Base-by-base conservation (phyloP, 2,329 filamentous ascomycete genomes). In the Colletotrichum incanum region DNA sequence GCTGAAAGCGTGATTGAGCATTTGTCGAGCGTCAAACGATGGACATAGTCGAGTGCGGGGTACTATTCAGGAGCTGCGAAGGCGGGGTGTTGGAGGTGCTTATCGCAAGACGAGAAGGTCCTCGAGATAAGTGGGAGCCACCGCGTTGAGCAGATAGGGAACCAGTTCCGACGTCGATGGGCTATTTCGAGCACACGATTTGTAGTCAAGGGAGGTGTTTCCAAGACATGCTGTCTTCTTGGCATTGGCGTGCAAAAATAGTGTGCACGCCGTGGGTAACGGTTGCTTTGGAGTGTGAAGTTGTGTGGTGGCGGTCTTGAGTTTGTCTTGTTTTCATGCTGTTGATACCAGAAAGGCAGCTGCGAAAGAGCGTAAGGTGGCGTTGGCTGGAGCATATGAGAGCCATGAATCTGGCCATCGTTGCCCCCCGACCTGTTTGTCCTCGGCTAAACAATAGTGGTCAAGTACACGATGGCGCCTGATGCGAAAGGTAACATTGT, bases 171-270 rank as follows among this genome's bases (percentile, higher is more conserved):
- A n/a, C 18, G 60, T 12, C 28, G 37, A 12, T 16, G 8, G 37
- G 20, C 16, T 62, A 49, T 62, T 56, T 47, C 12, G 20, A n/a
- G 26, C 47, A 54, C 41, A 41, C 39, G 41, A 50, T 20, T 9
- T 58, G 41, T 69, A 28, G 43, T 67, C n/a, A 26, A 62, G 64
- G 67, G 67, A 62, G 26, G 41, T 41, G 50, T 20, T 41, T 28
- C 37, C 63, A 41, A 49, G 56, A 71, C 47, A 62, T 50, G 41
- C 34, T 47, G 26, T 16, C 34, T 34, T 23, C 31, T 49, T 62
- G n/a, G 64, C 47, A 45, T 41, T 47, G 14, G 45, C 43, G 28
- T 70, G 54, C 45, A 39, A 45, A 28, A 47, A 12, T 5, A 50
- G 18, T 9, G 26, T 41, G n/a, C 54, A 23, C 39, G 16, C 28